Evolutionary conservation across 2,329 filamentous ascomycete species (phyloP), one percentile per base, ranked within the genome.

Genomic region (Fusarium clavum): DNA sequence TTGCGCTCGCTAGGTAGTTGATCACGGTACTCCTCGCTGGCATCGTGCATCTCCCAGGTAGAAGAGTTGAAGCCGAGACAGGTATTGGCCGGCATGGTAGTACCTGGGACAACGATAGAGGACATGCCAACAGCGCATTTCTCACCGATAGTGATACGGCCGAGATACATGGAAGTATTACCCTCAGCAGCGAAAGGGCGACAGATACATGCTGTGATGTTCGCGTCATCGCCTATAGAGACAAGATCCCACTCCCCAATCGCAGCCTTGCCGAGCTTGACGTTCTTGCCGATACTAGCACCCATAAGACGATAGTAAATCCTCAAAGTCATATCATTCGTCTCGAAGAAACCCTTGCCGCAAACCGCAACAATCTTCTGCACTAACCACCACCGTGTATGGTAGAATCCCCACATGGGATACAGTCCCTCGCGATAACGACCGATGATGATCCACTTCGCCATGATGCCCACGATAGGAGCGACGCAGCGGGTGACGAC

Each of bases 301-400:
- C 61, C 61, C 61, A 64, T 64, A 0, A 64, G 61, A 0, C 59
- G 49, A 43, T 13, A 47, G 29, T 64, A 64, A 1, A 57, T 3
- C 2, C 59, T 1, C 7, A 44, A 1, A 2, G 59, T 64, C 4
- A 2, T 2, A 2, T 64, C 61, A 8, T 24, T 64, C 2, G 29
- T 9, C 2, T 5, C 6, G 11, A 64, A 64, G 18, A 63, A 64
- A 0, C 59, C 61, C 13, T 13, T 30, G 6, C 59, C 49, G 0
- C 61, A 64, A 8, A 64, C 47, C 0, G 49, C n/a, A 7, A 64
- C 34, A 0, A 64, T 64, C 59, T 64, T 64, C 18, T 64, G 61
- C 7, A 64, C 43, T 30, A 64, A 16, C 61, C 61, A 64, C 61
- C 61, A 64, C 11, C 61, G 29, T 0, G 61, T 64, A n/a, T 64